Conservation (phyloP, 306 rosid genomes). For the Benincasa hispida region DNA sequence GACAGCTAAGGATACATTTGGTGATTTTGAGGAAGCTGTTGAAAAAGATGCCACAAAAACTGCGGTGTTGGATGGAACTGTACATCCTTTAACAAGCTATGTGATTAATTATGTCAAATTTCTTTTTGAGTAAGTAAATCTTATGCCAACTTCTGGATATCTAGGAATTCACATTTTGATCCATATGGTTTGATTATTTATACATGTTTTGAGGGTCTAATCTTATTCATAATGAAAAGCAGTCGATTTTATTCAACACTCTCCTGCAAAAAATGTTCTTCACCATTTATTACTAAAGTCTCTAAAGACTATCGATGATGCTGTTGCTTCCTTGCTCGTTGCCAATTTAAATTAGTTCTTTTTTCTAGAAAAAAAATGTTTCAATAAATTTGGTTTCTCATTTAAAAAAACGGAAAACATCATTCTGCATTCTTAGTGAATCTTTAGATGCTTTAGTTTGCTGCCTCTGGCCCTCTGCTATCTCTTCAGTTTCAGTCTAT, state of each 20-base stretch:
- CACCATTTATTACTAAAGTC: not conserved
- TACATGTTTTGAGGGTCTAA: not conserved
- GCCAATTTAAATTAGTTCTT: not conserved
- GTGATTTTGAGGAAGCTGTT: slow-evolving; percentile 96
- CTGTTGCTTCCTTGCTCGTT: not conserved
- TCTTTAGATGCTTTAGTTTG: not conserved
- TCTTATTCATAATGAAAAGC: not conserved
- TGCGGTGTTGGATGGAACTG: slow-evolving; percentile 95
- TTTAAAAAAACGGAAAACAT: not conserved
- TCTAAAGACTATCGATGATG: not conserved
- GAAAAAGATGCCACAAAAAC: slow-evolving; percentile 94
- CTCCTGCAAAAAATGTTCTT: not conserved
- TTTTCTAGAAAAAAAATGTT: not conserved
- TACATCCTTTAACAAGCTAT: slow-evolving; percentile 94
- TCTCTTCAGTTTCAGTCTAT: not conserved
- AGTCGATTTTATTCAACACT: not conserved
- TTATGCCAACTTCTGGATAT: not conserved
- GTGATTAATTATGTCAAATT: slow-evolving; percentile 92
- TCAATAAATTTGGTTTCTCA: not conserved
- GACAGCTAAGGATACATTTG: slow-evolving; percentile 85
- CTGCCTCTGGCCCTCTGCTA: not conserved
- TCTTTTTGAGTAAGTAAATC: slow-evolving; percentile 77
- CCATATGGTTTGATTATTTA: not conserved
- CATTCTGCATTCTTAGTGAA: not conserved
- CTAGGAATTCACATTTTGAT: not conserved